Evolutionary conservation across 108 stramenopile species (phyloP).

Genomic region (Nannochloropsis oceanica): DNA sequence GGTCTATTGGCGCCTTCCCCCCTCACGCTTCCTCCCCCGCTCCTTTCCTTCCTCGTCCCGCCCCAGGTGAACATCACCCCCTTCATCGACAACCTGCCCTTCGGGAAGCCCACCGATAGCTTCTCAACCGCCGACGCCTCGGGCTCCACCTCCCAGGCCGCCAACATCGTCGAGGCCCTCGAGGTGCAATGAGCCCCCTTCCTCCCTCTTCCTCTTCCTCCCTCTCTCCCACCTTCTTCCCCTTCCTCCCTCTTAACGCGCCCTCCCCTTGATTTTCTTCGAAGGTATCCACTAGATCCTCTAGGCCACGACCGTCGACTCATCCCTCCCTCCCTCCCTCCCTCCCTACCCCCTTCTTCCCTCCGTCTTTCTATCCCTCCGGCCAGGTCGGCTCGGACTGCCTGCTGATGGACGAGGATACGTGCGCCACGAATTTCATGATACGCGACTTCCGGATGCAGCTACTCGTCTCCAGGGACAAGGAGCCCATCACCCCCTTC

Average conservation of each 20-base stretch:
- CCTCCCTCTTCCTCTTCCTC: not conserved
- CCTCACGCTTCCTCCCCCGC: too few species aligned
- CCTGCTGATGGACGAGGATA: constrained; percentile 89
- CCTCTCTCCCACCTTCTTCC: not conserved
- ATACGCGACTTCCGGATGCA: constrained; percentile 85
- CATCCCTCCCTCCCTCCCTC: not conserved
- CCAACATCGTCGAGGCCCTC: constrained; percentile 78
- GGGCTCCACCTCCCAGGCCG: constrained; percentile 83
- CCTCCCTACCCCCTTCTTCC: not conserved
- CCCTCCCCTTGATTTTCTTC: not conserved
- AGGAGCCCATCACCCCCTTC: constrained; percentile 92
- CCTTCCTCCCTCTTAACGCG: not conserved
- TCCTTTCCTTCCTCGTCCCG: not conserved
- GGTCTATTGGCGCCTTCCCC: too few species aligned
- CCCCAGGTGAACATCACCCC: constrained; percentile 62
- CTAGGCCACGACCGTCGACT: not conserved
- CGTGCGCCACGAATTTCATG: constrained; percentile 91
- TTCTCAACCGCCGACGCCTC: constrained; percentile 73
- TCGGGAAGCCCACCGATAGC: constrained; percentile 52
- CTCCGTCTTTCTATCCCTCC: too few species aligned
- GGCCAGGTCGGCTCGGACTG: constrained; percentile 65
- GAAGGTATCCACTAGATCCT: not conserved
- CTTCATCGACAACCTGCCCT: constrained; percentile 86
- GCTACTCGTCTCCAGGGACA: constrained; percentile 65
- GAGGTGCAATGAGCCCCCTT: constrained; percentile 29